phyloP scores from a whole-genome alignment of 148 eudicot genomes.

The Spergularia marina region DNA sequence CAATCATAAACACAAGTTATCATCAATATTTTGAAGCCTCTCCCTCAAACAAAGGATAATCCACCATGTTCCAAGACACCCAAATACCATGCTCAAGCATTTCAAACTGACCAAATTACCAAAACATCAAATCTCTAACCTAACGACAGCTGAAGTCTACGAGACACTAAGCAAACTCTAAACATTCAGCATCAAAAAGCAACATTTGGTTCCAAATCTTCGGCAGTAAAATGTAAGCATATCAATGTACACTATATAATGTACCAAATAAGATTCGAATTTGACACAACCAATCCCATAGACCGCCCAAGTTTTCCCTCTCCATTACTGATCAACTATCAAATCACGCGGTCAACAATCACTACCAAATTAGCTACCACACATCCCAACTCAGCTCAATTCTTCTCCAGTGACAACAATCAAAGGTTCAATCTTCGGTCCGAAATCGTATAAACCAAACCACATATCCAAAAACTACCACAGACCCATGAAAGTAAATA shows the following conservation, averaged over 20 bases:
- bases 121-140: neutral
- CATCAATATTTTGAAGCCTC: neutral
- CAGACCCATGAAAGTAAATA: neutral
- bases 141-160: neutral
- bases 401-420: neutral
- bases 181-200: neutral
- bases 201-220: neutral
- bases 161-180: neutral
- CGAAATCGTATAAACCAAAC: neutral
- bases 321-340: neutral
- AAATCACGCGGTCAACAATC: neutral
- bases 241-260: neutral
- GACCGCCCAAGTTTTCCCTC: neutral
- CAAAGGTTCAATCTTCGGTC: neutral
- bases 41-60: neutral
- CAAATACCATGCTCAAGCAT: neutral
- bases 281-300: neutral
- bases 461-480: neutral
- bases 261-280: neutral
- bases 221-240: neutral
- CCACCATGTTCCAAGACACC: neutral
- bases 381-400: neutral
- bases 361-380: neutral
- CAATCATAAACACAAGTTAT: conserved; percentile 12
- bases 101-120: neutral